Conservation (phyloP, 306 rosid genomes). For the Cucumis melo region DNA sequence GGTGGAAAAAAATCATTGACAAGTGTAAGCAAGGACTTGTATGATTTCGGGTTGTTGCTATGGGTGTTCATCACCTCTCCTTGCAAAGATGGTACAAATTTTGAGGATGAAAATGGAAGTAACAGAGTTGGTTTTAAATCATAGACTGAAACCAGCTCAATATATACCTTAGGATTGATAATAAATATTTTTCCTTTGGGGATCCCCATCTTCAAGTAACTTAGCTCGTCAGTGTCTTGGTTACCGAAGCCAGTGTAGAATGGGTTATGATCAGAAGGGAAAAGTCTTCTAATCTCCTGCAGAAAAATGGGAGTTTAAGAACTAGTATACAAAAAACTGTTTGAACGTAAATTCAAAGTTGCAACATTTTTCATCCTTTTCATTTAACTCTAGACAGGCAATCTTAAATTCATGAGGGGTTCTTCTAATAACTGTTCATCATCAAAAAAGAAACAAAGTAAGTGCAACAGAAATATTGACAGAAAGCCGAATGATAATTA, state of each 20-base stretch:
- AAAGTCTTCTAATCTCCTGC: slow-evolving; percentile 77
- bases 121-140: not conserved
- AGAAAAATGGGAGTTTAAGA: slow-evolving; percentile 1
- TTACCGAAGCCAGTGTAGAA: slow-evolving; percentile 94
- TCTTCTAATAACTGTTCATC: slow-evolving; percentile 73
- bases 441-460: not conserved
- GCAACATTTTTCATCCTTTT: slow-evolving; percentile 4
- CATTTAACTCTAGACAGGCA: slow-evolving; percentile 81
- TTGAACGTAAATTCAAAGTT: slow-evolving; percentile 6
- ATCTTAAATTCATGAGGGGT: slow-evolving; percentile 98
- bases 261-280: slow-evolving; percentile 85
- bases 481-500: not conserved
- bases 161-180: slow-evolving; percentile 79
- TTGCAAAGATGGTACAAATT: slow-evolving; percentile 20
- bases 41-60: slow-evolving; percentile 58
- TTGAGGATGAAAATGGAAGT: not conserved
- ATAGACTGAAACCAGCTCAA: slow-evolving; percentile 11
- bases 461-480: not conserved
- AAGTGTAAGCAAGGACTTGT: slow-evolving; percentile 73
- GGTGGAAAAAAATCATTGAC: slow-evolving; percentile 97
- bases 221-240: slow-evolving; percentile 88
- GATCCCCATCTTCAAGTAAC: slow-evolving; percentile 89
- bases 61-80: slow-evolving; percentile 95
- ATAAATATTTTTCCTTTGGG: slow-evolving; percentile 94
- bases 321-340: not conserved